Conservation (phyloP, 2,329 filamentous ascomycete species). For the Emmonsiellopsis sp. region DNA sequence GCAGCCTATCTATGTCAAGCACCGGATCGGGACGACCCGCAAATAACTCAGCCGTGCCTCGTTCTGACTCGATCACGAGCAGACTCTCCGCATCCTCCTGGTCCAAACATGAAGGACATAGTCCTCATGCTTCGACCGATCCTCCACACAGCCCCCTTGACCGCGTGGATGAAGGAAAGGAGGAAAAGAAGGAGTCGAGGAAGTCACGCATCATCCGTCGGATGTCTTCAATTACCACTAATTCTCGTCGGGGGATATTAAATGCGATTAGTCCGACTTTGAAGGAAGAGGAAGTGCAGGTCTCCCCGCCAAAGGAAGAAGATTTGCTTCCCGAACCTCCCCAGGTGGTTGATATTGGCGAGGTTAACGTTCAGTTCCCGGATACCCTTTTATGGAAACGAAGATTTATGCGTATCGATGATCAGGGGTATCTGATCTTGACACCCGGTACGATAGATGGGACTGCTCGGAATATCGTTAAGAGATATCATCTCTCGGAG, state of each 20-base stretch:
- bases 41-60: conserved; percentile 20
- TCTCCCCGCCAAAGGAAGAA: conserved; percentile 24
- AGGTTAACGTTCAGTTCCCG: conserved; percentile 95
- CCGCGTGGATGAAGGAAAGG: conserved; percentile 29
- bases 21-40: conserved; percentile 35
- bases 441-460: conserved; percentile 58
- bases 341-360: conserved; percentile 63
- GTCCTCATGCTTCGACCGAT: conserved; percentile 26
- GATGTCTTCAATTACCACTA: conserved; percentile 52
- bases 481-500: conserved; percentile 77
- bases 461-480: conserved; percentile 53
- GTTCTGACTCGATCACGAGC: conserved; percentile 30
- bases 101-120: conserved; percentile 25
- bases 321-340: conserved; percentile 20
- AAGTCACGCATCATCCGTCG: conserved; percentile 57
- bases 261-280: conserved; percentile 26
- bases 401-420: conserved; percentile 76
- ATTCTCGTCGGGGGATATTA: conserved; percentile 42
- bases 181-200: conserved; percentile 47
- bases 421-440: conserved; percentile 72
- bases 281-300: conserved; percentile 27
- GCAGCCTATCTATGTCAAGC: conserved; percentile 30
- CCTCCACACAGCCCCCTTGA: conserved; percentile 19
- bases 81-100: conserved; percentile 31
- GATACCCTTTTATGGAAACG: conserved; percentile 96